A percentile compares a stretch with the other conserved stretches of the same genome.
These are phyloP conservation scores for Beauveria scarabaeidicola DNA, from an alignment of 2,329 filamentous ascomycete genomes.

Conservation along the genomic window DNA sequence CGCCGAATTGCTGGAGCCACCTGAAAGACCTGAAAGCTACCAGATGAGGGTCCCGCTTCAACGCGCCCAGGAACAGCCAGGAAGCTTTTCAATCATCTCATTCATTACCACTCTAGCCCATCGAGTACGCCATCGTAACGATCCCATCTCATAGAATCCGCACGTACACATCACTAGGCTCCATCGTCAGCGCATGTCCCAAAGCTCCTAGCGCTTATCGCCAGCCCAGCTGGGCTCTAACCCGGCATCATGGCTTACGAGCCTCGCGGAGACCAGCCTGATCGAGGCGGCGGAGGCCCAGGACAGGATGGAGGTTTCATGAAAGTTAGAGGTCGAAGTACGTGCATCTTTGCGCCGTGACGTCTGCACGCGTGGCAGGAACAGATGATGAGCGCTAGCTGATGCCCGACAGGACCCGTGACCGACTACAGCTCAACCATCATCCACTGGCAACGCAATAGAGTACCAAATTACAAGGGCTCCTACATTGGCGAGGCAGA, in stretches of 20 bases:
- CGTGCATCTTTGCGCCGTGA: constrained; percentile 22
- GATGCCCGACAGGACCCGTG: constrained; percentile 57
- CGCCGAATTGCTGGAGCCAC: neutral
- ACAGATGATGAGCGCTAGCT: neutral
- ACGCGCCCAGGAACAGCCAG: neutral
- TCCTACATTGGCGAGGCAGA: constrained; percentile 67
- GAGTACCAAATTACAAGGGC: constrained; percentile 60
- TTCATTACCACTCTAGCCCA: neutral
- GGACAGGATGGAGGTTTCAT: constrained; percentile 37
- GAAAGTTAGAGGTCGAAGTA: constrained; percentile 44
- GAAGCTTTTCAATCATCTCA: neutral
- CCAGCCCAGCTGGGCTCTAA: constrained; percentile 8
- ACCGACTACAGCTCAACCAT: constrained; percentile 90
- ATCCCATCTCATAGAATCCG: neutral
- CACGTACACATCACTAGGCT: neutral
- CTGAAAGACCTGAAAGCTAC: neutral
- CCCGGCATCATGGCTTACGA: constrained; percentile 41
- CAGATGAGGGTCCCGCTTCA: neutral
- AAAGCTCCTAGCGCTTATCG: neutral
- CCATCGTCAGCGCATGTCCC: neutral
- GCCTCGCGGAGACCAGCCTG: constrained; percentile 42
- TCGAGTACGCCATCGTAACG: neutral
- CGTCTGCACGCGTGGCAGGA: constrained; percentile 6
- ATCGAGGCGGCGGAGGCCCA: constrained; percentile 28
- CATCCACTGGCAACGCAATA: constrained; percentile 82